Evolutionary conservation across 2,329 filamentous ascomycete genomes (phyloP).

Genomic region (Stemphylium vesicarium): DNA sequence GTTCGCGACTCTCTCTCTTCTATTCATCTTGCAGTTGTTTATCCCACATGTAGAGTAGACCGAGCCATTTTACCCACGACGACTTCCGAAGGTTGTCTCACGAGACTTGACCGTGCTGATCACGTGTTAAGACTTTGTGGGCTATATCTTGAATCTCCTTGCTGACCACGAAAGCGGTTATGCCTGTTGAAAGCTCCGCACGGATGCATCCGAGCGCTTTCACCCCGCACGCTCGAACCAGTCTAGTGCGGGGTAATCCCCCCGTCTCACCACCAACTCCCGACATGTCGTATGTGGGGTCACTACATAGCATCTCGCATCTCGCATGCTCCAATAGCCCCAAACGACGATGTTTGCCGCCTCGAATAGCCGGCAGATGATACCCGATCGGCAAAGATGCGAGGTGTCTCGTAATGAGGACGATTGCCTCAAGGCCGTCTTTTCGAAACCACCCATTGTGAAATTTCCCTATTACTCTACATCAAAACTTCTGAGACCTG

Average conservation of each 20-base stretch:
- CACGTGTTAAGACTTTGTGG: too few species aligned
- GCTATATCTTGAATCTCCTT: not conserved
- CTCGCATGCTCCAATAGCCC: slow-evolving; percentile 6
- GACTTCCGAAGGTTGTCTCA: too few species aligned
- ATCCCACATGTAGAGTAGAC: too few species aligned
- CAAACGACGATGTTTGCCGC: not conserved
- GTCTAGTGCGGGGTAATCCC: slow-evolving; percentile 17
- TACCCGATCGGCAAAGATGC: not conserved
- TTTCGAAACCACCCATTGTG: not conserved
- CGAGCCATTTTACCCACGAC: too few species aligned
- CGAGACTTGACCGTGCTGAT: too few species aligned
- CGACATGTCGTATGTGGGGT: slow-evolving; percentile 18
- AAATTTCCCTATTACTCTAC: not conserved
- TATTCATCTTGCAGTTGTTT: too few species aligned
- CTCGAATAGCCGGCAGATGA: not conserved
- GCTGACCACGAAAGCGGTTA: not conserved
- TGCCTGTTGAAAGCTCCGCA: not conserved
- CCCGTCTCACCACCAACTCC: not conserved
- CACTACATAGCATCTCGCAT: not conserved
- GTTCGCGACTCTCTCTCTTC: too few species aligned
- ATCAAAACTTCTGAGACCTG: not conserved
- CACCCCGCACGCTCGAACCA: slow-evolving; percentile 14
- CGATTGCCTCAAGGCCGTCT: not conserved
- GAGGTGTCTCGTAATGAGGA: not conserved
- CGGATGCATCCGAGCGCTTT: not conserved